Evolutionary conservation across 768 basidiomycete species (phyloP).

Genomic region (Gloeopeniophorella convolvens): DNA sequence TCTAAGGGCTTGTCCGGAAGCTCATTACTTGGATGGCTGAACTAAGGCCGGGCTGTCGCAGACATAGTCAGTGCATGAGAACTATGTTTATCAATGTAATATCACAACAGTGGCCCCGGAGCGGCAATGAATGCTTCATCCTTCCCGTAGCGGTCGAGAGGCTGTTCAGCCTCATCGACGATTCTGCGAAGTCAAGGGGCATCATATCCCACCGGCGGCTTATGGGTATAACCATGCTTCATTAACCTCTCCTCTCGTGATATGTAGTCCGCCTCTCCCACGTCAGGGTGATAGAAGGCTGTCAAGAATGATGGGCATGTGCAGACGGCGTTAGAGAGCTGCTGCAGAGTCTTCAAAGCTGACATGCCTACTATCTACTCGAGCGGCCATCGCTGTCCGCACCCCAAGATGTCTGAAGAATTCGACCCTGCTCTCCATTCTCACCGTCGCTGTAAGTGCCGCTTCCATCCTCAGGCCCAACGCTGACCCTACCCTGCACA

Average conservation of each 20-base stretch:
- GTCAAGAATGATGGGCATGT: background rate
- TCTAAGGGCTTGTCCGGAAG: conserved; percentile 46
- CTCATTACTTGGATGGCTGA: conserved; percentile 46
- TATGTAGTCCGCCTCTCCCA: background rate
- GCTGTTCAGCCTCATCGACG: too few relatives aligned
- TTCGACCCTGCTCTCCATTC: conserved; percentile 16
- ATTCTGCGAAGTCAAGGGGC: too few relatives aligned
- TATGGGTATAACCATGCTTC: too few relatives aligned
- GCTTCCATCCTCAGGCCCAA: background rate
- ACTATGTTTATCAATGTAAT: background rate
- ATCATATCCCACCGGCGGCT: too few relatives aligned
- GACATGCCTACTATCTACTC: background rate
- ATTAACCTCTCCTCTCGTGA: background rate
- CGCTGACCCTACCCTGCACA: conserved; percentile 27
- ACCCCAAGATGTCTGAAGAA: conserved; percentile 7
- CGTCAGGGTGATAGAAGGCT: background rate
- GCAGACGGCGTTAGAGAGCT: background rate
- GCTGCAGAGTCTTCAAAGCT: background rate
- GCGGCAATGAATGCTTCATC: background rate
- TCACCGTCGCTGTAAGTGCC: conserved; percentile 17
- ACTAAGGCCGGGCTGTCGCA: background rate
- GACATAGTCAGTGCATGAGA: background rate
- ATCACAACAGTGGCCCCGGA: background rate
- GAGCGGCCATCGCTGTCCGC: background rate
- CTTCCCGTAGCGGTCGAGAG: background rate